Evolutionary conservation across 306 rosid genomes (phyloP).

Genomic region (Cicer cuneatum): DNA sequence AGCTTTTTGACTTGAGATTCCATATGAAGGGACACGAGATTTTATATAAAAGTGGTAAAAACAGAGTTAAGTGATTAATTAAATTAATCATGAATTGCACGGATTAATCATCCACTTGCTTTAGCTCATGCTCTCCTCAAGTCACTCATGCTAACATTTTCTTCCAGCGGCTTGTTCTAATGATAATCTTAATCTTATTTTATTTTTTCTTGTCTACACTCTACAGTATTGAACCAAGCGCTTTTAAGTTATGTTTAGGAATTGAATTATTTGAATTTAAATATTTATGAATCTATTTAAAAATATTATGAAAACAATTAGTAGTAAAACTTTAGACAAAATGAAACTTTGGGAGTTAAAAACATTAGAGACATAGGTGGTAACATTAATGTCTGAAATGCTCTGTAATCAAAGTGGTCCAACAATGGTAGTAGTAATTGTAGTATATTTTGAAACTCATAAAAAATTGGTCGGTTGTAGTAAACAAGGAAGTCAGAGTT

Average conservation of each 20-base stretch:
- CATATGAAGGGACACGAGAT: slow-evolving; percentile 34
- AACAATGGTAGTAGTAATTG: slow-evolving; percentile 20
- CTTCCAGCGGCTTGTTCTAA: slow-evolving; percentile 47
- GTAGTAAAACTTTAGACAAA: slow-evolving; percentile 34
- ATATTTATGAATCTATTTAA: too few relatives aligned
- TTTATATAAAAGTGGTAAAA: slow-evolving; percentile 27
- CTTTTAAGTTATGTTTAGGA: too few relatives aligned
- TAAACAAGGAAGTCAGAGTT: slow-evolving; percentile 69
- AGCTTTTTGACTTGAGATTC: slow-evolving; percentile 68
- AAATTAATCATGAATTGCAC: slow-evolving; percentile 48
- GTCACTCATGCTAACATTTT: slow-evolving; percentile 43
- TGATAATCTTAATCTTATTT: slow-evolving; percentile 28
- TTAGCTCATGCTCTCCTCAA: slow-evolving; percentile 72
- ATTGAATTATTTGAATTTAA: too few relatives aligned
- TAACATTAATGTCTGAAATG: slow-evolving; percentile 49
- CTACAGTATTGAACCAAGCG: too few relatives aligned
- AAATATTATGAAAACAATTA: too few relatives aligned
- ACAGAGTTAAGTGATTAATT: slow-evolving; percentile 43
- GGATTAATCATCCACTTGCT: slow-evolving; percentile 62
- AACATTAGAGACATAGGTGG: slow-evolving; percentile 44
- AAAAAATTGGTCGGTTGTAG: slow-evolving; percentile 52
- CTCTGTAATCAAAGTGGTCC: slow-evolving; percentile 58
- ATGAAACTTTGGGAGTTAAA: slow-evolving; percentile 50
- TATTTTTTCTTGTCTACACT: slow-evolving; percentile 18
- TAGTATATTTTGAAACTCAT: slow-evolving; percentile 38